Evolutionary conservation across 2,329 filamentous ascomycete species (phyloP).

Genomic region (Chaetothyriales sp.): DNA sequence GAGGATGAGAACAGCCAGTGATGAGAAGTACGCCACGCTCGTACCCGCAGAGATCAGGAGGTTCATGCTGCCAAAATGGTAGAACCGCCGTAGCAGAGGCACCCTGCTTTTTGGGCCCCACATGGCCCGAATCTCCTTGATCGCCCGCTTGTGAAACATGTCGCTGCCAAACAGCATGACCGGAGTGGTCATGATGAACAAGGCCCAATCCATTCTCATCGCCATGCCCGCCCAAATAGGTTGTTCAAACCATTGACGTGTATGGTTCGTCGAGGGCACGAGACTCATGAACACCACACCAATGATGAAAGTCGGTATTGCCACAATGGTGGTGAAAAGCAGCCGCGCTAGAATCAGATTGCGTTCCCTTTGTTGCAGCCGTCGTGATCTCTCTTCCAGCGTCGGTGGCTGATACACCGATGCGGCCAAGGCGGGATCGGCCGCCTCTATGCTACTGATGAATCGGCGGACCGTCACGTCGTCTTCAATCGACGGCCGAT

Average conservation of each 20-base stretch:
- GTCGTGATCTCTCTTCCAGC: slow-evolving; percentile 65
- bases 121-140: slow-evolving; percentile 64
- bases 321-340: slow-evolving; percentile 52
- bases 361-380: slow-evolving; percentile 58
- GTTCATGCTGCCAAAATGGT: slow-evolving; percentile 95
- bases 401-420: slow-evolving; percentile 67
- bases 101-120: slow-evolving; percentile 66
- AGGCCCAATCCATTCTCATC: slow-evolving; percentile 61
- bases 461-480: slow-evolving; percentile 63
- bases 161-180: slow-evolving; percentile 80
- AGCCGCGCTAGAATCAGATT: slow-evolving; percentile 56
- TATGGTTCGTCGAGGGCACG: slow-evolving; percentile 44
- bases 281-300: slow-evolving; percentile 88
- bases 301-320: slow-evolving; percentile 73
- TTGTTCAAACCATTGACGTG: slow-evolving; percentile 54
- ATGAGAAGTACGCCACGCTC: slow-evolving; percentile 74
- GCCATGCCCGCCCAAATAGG: slow-evolving; percentile 57
- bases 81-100: slow-evolving; percentile 61
- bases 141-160: slow-evolving; percentile 63
- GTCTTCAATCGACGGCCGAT: slow-evolving; percentile 52
- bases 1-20: slow-evolving; percentile 61
- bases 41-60: slow-evolving; percentile 83
- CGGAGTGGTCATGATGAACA: slow-evolving; percentile 70
- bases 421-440: slow-evolving; percentile 52
- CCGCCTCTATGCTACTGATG: slow-evolving; percentile 50